Base-by-base conservation (phyloP, 176 grass and related monocot genomes). In the Bromus sterilis region DNA sequence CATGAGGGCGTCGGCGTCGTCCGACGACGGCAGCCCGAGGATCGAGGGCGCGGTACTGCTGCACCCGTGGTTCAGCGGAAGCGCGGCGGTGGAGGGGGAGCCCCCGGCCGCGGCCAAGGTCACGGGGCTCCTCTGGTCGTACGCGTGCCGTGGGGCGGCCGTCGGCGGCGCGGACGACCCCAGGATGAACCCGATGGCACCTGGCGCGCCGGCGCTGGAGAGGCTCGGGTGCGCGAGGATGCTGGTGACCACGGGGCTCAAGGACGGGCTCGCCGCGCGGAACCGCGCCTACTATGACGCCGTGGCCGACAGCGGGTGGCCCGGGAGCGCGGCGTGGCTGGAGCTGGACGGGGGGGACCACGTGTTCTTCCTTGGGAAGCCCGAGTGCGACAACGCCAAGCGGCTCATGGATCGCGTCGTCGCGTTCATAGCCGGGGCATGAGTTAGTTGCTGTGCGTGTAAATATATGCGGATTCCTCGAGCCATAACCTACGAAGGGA, bases 41-140 rank as follows among this genome's bases (percentile, higher is more conserved):
- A 6, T 93, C 28, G 68, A 63, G 40, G 93, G 90, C 14, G 44
- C 77, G 26, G n/a, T 92, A 58, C 34, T 95, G 42, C 64, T 90
- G 64, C 86, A 93, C 23, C 87, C 88, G 29, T 93, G 77, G 85
- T 88, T 93, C 84, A 15, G 60, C 64, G 88, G 87, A 60, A 85
- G 21, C 67, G 8, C 21, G 66, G 32, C 55, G 14, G 14, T 93
- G 8, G 86, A 59, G 25, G 72, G 78, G 14, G 74, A 95, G 41
- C 44, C 87, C 0, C 16, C 37, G 70, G 32, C 24, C 21, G 25
- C 51, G 0, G 7, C 82, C 0, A 37, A 26, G 46, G 8, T 5
- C 26, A 34, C 42, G 0, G 24, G 24, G n/a, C 84, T 37, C 81
- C 42, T 86, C 12, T 92, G 87, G 89, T 64, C 10, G 23, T 79